Conservation (phyloP, 805 yeast species). For the Candida ficus region DNA sequence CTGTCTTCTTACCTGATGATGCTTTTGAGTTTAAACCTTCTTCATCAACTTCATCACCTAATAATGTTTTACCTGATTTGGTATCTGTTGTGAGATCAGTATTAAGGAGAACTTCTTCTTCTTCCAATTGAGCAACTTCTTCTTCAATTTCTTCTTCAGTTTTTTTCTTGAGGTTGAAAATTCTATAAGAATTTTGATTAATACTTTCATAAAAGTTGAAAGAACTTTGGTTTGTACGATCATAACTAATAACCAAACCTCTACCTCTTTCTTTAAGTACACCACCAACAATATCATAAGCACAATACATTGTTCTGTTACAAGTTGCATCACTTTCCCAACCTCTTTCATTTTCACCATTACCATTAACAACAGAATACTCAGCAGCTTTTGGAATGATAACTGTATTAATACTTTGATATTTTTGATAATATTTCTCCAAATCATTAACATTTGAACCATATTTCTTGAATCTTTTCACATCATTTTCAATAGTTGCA, state of each 20-base stretch:
- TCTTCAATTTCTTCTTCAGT: no score
- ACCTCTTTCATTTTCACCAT: constrained; percentile 31
- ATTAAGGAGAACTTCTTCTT: no score
- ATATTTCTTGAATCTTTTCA: neutral
- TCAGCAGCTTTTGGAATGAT: constrained; percentile 46
- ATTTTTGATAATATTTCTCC: constrained; percentile 29
- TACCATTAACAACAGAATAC: constrained; percentile 27
- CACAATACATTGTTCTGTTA: constrained; percentile 52
- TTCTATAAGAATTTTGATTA: no score
- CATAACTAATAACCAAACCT: neutral
- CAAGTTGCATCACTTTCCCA: constrained; percentile 48
- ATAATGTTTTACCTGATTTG: no score
- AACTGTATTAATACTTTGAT: constrained; percentile 37
- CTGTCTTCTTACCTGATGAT: no score
- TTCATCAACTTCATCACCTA: no score
- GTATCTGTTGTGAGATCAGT: no score
- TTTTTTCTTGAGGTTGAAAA: no score
- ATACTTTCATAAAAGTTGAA: neutral
- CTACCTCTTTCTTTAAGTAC: neutral
- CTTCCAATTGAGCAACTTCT: no score
- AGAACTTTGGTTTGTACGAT: neutral
- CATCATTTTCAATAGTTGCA: no score
- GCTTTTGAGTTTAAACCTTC: no score
- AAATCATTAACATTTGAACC: constrained; percentile 20
- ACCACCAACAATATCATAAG: constrained; percentile 47